phyloP scores from a whole-genome alignment of 192 early-diverging fungal genomes.

The Neocallimastix lanati region DNA sequence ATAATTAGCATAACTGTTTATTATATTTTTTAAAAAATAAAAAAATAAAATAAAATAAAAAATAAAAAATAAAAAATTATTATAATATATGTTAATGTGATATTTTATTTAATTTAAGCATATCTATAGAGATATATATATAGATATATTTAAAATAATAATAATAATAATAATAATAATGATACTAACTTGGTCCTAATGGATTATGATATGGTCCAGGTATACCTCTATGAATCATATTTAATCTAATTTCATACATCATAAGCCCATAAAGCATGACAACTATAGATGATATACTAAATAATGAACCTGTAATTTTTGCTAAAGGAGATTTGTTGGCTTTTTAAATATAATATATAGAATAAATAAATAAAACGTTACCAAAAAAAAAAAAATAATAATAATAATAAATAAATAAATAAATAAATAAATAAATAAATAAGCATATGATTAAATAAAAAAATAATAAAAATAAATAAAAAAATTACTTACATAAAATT shows the following conservation, averaged over 20 bases:
- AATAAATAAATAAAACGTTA: no score
- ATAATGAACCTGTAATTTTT: neutral
- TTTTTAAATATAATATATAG: neutral
- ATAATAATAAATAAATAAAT: no score
- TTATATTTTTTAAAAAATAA: neutral
- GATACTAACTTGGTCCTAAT: neutral
- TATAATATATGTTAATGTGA: no score
- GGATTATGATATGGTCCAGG: neutral
- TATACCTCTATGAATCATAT: neutral
- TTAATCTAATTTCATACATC: neutral
- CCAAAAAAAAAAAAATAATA: no score
- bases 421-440: no score
- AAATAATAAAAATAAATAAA: no score
- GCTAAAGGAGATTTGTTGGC: neutral
- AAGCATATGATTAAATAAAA: no score
- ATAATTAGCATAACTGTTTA: neutral
- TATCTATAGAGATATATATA: no score
- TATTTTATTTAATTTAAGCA: no score
- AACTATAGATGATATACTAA: neutral
- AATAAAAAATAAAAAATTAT: no score
- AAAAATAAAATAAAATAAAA: no score
- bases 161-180: neutral
- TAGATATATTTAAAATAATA: neutral
- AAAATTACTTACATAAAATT: neutral
- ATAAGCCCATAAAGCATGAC: neutral